Evolutionary conservation across 2,329 filamentous ascomycete genomes (phyloP), one percentile per base, ranked within the genome.

Genomic region (Clonostachys rhizophaga): DNA sequence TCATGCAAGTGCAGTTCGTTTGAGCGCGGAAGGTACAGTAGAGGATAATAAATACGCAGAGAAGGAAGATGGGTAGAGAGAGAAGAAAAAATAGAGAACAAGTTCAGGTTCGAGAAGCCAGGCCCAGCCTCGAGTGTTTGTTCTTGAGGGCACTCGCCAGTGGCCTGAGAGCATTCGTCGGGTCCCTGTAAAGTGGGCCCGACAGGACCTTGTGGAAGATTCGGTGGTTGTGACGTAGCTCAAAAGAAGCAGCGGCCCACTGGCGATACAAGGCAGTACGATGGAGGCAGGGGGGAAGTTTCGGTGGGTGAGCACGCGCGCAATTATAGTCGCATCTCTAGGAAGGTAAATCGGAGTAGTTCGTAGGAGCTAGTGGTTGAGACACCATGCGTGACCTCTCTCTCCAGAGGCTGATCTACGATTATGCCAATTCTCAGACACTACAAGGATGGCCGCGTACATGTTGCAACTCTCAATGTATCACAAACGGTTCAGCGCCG

Each of bases 141-240:
- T 30, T 30, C 24, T 30, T 30, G 24, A 30, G 24, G 24, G 24
- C 24, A 30, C 24, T 30, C 24, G 24, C 24, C 24, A 30, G 24
- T 30, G 24, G 24, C 24, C 24, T 30, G 24, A 30, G 24, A 30
- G 24, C 24, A 30, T 30, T 30, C 24, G 24, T 30, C 24, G 24
- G 24, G 24, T 30, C 24, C 24, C 24, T 10, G 24, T 30, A 30
- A 30, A 30, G 24, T 30, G 45, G 45, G 40, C 36, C 45, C 20
- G 6, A 30, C 43, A 41, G 47, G 42, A 44, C 20, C 47, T 48
- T 48, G 47, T 48, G 43, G 47, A 48, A 48, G 47, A 33, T 48
- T 48, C 42, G 46, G 37, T 11, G 33, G 11, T 30, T 10, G 49
- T 51, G 45, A 46, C 24, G 36, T 45, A 46, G 18, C 12, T n/a